Base-by-base conservation (phyloP, 1,139 yeast genomes). In the Torulaspora globosa region DNA sequence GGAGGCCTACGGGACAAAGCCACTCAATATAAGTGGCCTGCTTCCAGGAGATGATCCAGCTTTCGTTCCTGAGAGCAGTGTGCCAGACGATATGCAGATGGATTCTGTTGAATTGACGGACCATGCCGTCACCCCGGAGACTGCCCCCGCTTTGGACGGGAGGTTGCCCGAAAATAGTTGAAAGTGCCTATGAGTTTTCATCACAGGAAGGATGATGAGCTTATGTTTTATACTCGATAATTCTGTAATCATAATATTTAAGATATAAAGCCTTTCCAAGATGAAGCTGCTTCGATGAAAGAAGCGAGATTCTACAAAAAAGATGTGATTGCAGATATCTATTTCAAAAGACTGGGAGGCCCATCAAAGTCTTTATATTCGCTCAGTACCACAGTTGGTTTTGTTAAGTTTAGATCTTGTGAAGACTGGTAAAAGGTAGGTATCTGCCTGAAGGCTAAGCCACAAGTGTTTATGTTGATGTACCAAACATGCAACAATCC, bases 1-100 rank as follows among this genome's bases (percentile, higher is more conserved):
- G 49, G 71, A 69, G 38, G 66, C 65, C 21, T 74, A 68, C 55
- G 70, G 68, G 39, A 70, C 76, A 43, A 73, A 69, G 27, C 61
- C 63, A 2, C 44, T 58, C 24, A 46, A 48, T 16, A 33, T 47
- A 18, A 30, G 46, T 19, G 39, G 36, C 12, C 18, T 49, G 6
- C 18, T 38, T 11, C 24, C 41, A 2, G 24, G 40, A 9, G 49
- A 48, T 29, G 45, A 38, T 12, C 26, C 21, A 8, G 23, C 42
- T 11, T 28, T 36, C n/a, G 29, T 21, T 16, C 35, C 29, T 4
- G 19, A 24, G 2, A 39, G 36, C 16, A 26, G 27, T 10, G 31
- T 36, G 14, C 36, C 42, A 2, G 41, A 19, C 9, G 36, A 33
- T 7, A 18, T 24, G 15, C 41, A 32, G 16, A 26, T 27, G 23